These are phyloP conservation scores for Rhodosporidiobolus sp. DNA, from an alignment of 768 basidiomycete genomes.

Conservation along the genomic window DNA sequence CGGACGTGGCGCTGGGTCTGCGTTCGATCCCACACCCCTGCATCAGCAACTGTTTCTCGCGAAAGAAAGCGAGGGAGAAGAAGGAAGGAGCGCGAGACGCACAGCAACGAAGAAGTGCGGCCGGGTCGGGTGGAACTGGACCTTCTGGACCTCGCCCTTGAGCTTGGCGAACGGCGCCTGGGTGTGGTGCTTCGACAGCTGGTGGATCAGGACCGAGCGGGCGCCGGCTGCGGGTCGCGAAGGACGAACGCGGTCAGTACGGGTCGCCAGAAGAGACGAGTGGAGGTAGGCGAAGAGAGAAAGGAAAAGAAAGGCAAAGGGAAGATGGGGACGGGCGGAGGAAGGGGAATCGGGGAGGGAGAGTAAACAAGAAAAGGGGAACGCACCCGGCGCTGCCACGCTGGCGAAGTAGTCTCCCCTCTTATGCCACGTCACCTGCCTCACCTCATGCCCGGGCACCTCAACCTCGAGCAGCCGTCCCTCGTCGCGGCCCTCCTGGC, in stretches of 20 bases:
- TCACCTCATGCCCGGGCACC: constrained; percentile 55
- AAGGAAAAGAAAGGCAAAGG: neutral
- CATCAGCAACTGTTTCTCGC: neutral
- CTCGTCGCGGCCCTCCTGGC: constrained; percentile 47
- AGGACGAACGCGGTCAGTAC: too few species aligned
- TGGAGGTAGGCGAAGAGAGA: neutral
- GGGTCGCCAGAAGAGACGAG: neutral
- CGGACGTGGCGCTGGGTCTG: constrained; percentile 96
- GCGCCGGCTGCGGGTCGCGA: constrained; percentile 56
- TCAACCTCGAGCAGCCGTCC: constrained; percentile 52
- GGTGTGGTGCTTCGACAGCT: constrained; percentile 85
- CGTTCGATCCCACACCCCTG: constrained; percentile 26
- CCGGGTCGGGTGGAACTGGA: constrained; percentile 89
- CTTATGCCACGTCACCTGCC: constrained; percentile 85
- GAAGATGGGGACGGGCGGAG: too few species aligned
- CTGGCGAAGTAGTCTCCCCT: constrained; percentile 93
- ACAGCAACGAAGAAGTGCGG: constrained; percentile 98
- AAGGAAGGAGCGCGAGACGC: constrained; percentile 49
- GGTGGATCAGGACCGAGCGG: constrained; percentile 91
- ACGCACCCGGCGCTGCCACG: constrained; percentile 63
- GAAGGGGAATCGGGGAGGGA: neutral
- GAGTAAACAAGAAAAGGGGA: neutral
- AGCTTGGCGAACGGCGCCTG: constrained; percentile 97
- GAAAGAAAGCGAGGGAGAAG: constrained; percentile 1
- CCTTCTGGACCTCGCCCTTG: constrained; percentile 82